phyloP scores from a whole-genome alignment of 2,329 filamentous ascomycete genomes.

The Trichoderma polysporum region DNA sequence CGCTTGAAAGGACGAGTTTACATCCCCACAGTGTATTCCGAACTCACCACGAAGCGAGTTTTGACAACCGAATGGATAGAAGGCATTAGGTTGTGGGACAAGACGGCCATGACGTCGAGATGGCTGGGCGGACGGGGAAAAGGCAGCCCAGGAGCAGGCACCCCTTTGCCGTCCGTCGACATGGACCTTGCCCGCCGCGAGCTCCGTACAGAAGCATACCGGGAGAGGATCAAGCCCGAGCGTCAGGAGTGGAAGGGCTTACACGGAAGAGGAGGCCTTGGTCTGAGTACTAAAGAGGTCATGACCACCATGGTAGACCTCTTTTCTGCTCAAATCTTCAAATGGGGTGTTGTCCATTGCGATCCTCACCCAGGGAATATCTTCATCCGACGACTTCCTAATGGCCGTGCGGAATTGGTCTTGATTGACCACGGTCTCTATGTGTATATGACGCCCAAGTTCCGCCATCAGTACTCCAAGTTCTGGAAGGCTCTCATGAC shows the following conservation, averaged over 20 bases:
- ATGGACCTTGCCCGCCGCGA: slow-evolving; percentile 46
- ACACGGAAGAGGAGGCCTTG: slow-evolving; percentile 74
- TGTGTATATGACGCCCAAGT: slow-evolving; percentile 80
- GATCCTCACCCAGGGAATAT: slow-evolving; percentile 98
- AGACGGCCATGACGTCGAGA: slow-evolving; percentile 69
- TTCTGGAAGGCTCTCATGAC: slow-evolving; percentile 96
- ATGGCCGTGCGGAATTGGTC: slow-evolving; percentile 83
- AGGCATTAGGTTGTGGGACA: slow-evolving; percentile 89
- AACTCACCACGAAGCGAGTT: slow-evolving; percentile 78
- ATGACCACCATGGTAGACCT: slow-evolving; percentile 97
- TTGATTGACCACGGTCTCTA: slow-evolving; percentile 98
- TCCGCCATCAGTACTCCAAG: slow-evolving; percentile 79
- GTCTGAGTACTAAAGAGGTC: slow-evolving; percentile 77
- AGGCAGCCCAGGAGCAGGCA: slow-evolving; percentile 76
- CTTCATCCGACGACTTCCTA: slow-evolving; percentile 83
- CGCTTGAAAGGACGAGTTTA: slow-evolving; percentile 79
- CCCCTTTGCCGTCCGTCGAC: slow-evolving; percentile 55
- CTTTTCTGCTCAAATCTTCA: slow-evolving; percentile 97
- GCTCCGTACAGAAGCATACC: slow-evolving; percentile 51
- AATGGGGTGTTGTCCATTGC: slow-evolving; percentile 93
- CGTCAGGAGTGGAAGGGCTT: slow-evolving; percentile 75
- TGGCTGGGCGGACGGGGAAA: slow-evolving; percentile 78
- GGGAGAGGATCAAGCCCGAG: slow-evolving; percentile 72
- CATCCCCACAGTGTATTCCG: slow-evolving; percentile 79
- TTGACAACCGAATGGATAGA: slow-evolving; percentile 99